phyloP scores from a whole-genome alignment of 2,329 filamentous ascomycete genomes.

The Paecilomyces sp. region DNA sequence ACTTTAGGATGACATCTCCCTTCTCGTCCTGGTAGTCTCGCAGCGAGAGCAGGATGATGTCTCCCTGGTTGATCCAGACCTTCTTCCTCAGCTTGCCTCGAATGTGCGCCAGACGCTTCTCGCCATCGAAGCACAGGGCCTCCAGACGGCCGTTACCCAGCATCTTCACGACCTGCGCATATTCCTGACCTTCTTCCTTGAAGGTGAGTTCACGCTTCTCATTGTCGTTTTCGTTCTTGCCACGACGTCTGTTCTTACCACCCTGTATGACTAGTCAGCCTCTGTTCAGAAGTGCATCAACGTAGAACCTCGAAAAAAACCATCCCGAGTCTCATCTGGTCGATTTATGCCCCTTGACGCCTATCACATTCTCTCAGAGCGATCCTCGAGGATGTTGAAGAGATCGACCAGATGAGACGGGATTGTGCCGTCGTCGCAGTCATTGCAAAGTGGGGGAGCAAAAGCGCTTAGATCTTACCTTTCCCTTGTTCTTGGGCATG shows the following conservation, averaged over 20 bases:
- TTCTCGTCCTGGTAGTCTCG: slow-evolving; percentile 94
- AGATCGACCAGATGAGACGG: slow-evolving; percentile 6
- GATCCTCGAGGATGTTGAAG: neutral
- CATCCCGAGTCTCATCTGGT: neutral
- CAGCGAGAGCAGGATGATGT: slow-evolving; percentile 82
- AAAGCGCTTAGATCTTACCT: slow-evolving; percentile 53
- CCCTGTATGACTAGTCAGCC: slow-evolving; percentile 53
- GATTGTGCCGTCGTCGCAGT: slow-evolving; percentile 5
- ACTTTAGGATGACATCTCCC: slow-evolving; percentile 90
- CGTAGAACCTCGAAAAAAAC: neutral
- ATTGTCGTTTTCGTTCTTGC: slow-evolving; percentile 99
- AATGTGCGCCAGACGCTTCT: slow-evolving; percentile 75
- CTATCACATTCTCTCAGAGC: neutral
- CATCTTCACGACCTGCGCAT: slow-evolving; percentile 90
- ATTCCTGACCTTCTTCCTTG: slow-evolving; percentile 96
- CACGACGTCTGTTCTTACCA: slow-evolving; percentile 96
- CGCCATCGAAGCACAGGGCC: slow-evolving; percentile 91
- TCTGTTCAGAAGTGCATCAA: slow-evolving; percentile 1
- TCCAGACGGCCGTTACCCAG: slow-evolving; percentile 90
- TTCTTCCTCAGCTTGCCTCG: slow-evolving; percentile 98
- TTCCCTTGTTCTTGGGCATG: slow-evolving; percentile 99
- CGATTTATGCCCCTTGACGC: neutral
- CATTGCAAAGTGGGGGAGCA: slow-evolving; percentile 16
- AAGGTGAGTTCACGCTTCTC: slow-evolving; percentile 98
- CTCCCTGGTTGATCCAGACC: slow-evolving; percentile 99